Evolutionary conservation across 306 rosid species (phyloP).

Genomic region (Acacia crassicarpa): DNA sequence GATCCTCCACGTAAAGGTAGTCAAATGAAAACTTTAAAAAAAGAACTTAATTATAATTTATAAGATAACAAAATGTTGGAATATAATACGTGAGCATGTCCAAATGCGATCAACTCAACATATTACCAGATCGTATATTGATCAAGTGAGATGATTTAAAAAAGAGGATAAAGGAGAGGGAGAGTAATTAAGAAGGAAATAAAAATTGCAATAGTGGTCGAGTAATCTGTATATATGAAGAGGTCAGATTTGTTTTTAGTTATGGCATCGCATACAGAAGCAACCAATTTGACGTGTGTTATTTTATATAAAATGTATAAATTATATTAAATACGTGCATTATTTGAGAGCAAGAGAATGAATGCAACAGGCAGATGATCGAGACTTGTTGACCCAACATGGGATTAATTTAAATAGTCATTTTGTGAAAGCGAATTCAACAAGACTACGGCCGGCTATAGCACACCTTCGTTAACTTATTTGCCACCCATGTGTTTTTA

Average conservation of each 20-base stretch:
- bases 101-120: neutral
- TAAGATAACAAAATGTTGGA: neutral
- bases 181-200: neutral
- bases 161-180: neutral
- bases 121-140: neutral
- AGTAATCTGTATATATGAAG: neutral
- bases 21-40: neutral
- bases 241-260: constrained; percentile 16
- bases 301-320: neutral
- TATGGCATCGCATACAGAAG: constrained; percentile 1
- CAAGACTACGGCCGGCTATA: constrained; percentile 84
- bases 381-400: constrained; percentile 34
- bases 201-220: neutral
- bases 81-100: neutral
- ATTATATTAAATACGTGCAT: constrained; percentile 30
- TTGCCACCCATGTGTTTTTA: constrained; percentile 39
- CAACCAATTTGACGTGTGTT: neutral
- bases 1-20: constrained; percentile 3
- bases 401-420: constrained; percentile 42
- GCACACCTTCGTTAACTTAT: constrained; percentile 83
- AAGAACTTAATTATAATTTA: neutral
- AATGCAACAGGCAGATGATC: constrained; percentile 35
- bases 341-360: constrained; percentile 37
- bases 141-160: neutral
- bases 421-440: constrained; percentile 59